Percentiles rank a stretch among this genome's conserved stretches.
phyloP scores from a whole-genome alignment of 352 stramenopile species.

The Plasmopara viticola region DNA sequence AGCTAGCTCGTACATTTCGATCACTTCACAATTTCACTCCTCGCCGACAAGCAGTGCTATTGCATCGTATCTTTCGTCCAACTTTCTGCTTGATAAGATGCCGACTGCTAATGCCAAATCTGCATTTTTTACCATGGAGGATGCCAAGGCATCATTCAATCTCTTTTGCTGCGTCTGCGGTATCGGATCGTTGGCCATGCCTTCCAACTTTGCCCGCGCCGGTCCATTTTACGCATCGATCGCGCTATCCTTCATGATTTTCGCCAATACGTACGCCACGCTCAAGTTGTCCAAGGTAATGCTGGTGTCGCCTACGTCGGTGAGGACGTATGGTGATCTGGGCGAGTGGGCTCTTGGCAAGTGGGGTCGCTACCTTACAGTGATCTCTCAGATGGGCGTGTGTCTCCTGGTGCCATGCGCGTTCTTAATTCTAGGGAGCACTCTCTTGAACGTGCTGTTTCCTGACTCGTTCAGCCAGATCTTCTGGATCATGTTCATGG shows the following conservation, averaged over 20 bases:
- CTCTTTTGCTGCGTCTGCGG: slow-evolving; percentile 40
- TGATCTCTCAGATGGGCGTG: slow-evolving; percentile 32
- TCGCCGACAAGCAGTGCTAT: too few species aligned
- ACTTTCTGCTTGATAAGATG: slow-evolving; percentile 11
- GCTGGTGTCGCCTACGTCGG: slow-evolving; percentile 35
- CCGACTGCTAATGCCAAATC: slow-evolving; percentile 27
- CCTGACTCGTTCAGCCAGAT: slow-evolving; percentile 29
- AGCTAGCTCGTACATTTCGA: too few species aligned
- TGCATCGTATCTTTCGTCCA: background rate
- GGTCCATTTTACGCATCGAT: slow-evolving; percentile 33
- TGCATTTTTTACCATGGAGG: slow-evolving; percentile 37
- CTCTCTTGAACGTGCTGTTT: slow-evolving; percentile 38
- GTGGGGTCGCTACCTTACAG: slow-evolving; percentile 30
- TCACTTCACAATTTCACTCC: too few species aligned
- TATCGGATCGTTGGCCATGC: slow-evolving; percentile 52
- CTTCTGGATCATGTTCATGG: slow-evolving; percentile 6
- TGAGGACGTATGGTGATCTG: slow-evolving; percentile 45
- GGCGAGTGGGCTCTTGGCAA: slow-evolving; percentile 21
- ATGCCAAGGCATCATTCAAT: slow-evolving; percentile 39
- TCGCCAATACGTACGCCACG: slow-evolving; percentile 50
- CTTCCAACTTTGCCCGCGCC: slow-evolving; percentile 44
- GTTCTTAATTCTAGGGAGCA: slow-evolving; percentile 46
- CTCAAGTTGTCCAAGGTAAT: slow-evolving; percentile 42
- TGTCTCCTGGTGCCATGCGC: slow-evolving; percentile 37
- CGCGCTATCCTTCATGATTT: slow-evolving; percentile 46